Percentiles rank a stretch among this genome's conserved stretches.
phyloP scores from a whole-genome alignment of 169 alveolate genomes.

The Eimeria necatrix region DNA sequence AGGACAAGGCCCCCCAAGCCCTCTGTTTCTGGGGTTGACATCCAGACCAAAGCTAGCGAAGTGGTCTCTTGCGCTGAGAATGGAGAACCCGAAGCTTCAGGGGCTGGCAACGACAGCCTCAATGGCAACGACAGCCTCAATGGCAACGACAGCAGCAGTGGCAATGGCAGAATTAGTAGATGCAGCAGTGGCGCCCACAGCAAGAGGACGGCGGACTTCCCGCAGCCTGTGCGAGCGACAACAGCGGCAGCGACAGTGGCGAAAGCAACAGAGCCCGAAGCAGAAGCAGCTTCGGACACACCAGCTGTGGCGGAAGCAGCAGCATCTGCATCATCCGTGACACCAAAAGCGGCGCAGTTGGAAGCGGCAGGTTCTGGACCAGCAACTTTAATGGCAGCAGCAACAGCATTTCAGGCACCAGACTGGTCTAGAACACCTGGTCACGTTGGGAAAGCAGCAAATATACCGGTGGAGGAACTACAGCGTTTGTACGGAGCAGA shows the following conservation, averaged over 20 bases:
- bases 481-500: slow-evolving; percentile 35
- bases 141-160: neutral
- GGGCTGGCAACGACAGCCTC: neutral
- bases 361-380: no score
- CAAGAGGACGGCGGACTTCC: neutral
- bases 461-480: slow-evolving; percentile 25
- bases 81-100: slow-evolving; percentile 6
- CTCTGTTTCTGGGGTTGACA: neutral
- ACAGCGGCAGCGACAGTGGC: neutral
- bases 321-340: neutral
- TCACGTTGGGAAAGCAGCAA: neutral
- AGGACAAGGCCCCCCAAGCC: neutral
- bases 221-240: neutral
- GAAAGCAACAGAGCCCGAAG: neutral
- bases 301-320: neutral
- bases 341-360: neutral
- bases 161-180: neutral
- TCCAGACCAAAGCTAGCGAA: no score
- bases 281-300: neutral
- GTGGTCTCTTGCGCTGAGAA: neutral
- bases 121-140: neutral
- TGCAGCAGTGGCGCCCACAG: neutral
- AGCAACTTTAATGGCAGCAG: neutral
- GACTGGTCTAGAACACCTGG: neutral
- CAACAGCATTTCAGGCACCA: neutral